Base-by-base conservation (phyloP, 2,329 filamentous ascomycete species). In the Apiospora marii region DNA sequence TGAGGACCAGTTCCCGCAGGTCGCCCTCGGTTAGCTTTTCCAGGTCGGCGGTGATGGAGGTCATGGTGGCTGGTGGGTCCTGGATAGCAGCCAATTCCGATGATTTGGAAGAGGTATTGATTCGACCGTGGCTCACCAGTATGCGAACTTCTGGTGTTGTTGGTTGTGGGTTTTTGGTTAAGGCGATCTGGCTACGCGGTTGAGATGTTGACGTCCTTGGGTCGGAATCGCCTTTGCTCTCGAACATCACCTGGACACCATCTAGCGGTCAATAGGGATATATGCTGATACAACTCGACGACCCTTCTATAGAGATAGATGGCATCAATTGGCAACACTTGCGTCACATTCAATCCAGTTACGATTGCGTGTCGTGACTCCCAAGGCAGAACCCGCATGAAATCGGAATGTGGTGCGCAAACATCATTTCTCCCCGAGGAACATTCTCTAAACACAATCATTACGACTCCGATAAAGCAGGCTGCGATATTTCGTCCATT, bases 1-100 rank as follows among this genome's bases (percentile, higher is more conserved):
- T 61, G 53, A 61, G 53, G 53, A 61, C 16, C 16, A 61, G 53
- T 8, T 61, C 53, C 3, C 53, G 53, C 30, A 61, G 53, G 53
- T 61, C 53, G 53, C 16, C 1, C 10, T 61, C 16, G 53, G 16
- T 37, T 1, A 61, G 53, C 7, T 61, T 37, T 3, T 37, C 19
- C 2, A 61, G 53, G 30, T 22, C 16, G 53, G 53, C 27, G 53
- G 53, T 37, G 30, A 61, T 61, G 53, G 53, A 61, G 5, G 53
- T 61, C 53, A 61, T 61, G 53, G 6, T 61, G 7, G 6, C 3
- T 22, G 30, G 8, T 30, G 13, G 49, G 5, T 30, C 5, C 8
- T 6, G 37, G 37, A 5, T 2, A 27, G 24, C 13, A 19, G 7
- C 16, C 24, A 3, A 1, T 53, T 24, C 37, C 10, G 7, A 41